Conservation (phyloP, 768 basidiomycete genomes). For the Mycena amicta region DNA sequence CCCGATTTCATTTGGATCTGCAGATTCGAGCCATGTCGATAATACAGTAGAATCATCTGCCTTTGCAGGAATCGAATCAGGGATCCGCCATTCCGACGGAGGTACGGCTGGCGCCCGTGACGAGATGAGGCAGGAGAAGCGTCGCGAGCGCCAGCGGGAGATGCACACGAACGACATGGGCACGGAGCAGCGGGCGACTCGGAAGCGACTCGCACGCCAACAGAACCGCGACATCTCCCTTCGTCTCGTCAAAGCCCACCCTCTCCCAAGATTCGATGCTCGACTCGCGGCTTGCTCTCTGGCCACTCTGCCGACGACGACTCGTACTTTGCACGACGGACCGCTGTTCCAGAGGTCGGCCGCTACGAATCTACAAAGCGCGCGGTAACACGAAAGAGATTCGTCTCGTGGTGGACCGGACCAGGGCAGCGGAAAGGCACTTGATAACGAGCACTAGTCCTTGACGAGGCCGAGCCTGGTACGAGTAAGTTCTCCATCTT, state of each 20-base stretch:
- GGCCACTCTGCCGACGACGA: constrained; percentile 89
- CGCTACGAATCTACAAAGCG: constrained; percentile 96
- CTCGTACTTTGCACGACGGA: constrained; percentile 89
- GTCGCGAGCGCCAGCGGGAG: constrained; percentile 92
- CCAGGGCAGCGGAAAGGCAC: constrained; percentile 87
- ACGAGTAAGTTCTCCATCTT: constrained; percentile 52
- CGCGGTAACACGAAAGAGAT: constrained; percentile 85
- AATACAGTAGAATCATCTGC: no score
- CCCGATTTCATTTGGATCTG: no score
- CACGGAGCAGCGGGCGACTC: constrained; percentile 89
- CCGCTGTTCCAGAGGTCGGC: constrained; percentile 96
- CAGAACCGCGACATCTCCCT: constrained; percentile 99
- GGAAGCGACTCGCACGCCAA: constrained; percentile 93
- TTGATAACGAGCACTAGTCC: constrained; percentile 95
- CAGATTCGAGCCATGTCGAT: no score
- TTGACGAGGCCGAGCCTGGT: constrained; percentile 97
- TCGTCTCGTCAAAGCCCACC: constrained; percentile 95
- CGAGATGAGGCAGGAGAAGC: constrained; percentile 88
- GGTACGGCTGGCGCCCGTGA: constrained; percentile 87
- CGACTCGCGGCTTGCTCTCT: constrained; percentile 86
- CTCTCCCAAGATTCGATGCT: constrained; percentile 96
- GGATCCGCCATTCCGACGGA: no score
- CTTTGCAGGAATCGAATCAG: no score
- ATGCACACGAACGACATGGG: constrained; percentile 99
- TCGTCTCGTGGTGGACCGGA: constrained; percentile 94